These are phyloP conservation scores for Begonia masoniana DNA, from an alignment of 306 rosid genomes.

Conservation along the genomic window DNA sequence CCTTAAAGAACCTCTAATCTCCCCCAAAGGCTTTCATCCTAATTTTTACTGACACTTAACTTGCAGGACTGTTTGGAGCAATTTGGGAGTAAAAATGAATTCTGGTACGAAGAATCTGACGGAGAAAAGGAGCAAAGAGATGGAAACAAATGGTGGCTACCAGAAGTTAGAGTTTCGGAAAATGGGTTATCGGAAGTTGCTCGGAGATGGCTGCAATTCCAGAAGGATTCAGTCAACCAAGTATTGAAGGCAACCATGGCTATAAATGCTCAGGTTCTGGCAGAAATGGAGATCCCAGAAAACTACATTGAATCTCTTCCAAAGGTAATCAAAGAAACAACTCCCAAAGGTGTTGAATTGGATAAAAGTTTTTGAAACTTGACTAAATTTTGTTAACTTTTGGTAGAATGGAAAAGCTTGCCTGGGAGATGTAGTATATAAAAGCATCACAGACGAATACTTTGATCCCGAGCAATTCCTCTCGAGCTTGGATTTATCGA, in stretches of 20 bases:
- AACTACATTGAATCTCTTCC: slow-evolving; percentile 86
- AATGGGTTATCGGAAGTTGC: slow-evolving; percentile 58
- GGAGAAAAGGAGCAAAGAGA: slow-evolving; percentile 25
- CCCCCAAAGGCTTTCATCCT: neutral
- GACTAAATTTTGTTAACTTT: slow-evolving; percentile 8
- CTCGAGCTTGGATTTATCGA: slow-evolving; percentile 46
- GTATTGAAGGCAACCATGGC: slow-evolving; percentile 95
- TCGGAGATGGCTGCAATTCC: slow-evolving; percentile 46
- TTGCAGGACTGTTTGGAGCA: slow-evolving; percentile 54
- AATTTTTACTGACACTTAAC: neutral
- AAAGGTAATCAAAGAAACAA: slow-evolving; percentile 31
- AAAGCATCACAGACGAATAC: slow-evolving; percentile 52
- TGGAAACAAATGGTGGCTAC: slow-evolving; percentile 89
- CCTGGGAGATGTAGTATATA: slow-evolving; percentile 66
- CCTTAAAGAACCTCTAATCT: neutral
- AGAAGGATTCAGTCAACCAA: slow-evolving; percentile 66
- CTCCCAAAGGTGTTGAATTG: neutral
- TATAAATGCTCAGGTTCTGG: slow-evolving; percentile 71
- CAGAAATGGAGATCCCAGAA: slow-evolving; percentile 76
- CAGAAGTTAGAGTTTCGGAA: slow-evolving; percentile 54
- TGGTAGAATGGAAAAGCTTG: slow-evolving; percentile 76
- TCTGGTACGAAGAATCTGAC: slow-evolving; percentile 58
- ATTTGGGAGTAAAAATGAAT: slow-evolving; percentile 53
- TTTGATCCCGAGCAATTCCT: slow-evolving; percentile 66
- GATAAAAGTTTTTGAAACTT: slow-evolving; percentile 2